These are phyloP conservation scores for Cantharellus cinnabarinus DNA, from an alignment of 768 basidiomycete genomes.

Conservation along the genomic window DNA sequence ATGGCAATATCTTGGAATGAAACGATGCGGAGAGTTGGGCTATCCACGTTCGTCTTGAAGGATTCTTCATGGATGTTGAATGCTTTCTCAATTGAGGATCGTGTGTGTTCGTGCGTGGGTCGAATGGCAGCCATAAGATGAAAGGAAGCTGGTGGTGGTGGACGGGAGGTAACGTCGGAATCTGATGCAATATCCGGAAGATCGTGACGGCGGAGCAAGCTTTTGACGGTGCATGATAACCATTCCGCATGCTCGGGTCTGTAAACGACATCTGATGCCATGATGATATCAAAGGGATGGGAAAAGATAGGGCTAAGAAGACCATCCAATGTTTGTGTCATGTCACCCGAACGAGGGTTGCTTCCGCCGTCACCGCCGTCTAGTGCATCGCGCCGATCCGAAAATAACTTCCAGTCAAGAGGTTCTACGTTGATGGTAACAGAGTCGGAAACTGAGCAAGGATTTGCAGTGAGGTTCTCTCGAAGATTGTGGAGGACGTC, in stretches of 20 bases:
- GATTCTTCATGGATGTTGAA: constrained; percentile 19
- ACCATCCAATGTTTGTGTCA: constrained; percentile 7
- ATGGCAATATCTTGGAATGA: constrained; percentile 9
- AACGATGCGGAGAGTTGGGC: constrained; percentile 7
- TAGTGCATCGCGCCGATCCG: neutral
- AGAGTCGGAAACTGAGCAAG: constrained; percentile 6
- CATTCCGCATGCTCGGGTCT: constrained; percentile 45
- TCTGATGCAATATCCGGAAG: neutral
- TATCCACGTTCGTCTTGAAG: constrained; percentile 1
- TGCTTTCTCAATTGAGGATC: constrained; percentile 34
- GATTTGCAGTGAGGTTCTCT: constrained; percentile 38
- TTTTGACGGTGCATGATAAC: constrained; percentile 42
- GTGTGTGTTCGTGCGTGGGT: constrained; percentile 27
- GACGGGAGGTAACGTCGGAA: neutral
- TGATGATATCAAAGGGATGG: constrained; percentile 39
- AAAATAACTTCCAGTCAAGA: constrained; percentile 41
- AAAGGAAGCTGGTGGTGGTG: constrained; percentile 17
- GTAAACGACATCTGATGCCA: constrained; percentile 69
- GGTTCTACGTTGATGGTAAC: constrained; percentile 21
- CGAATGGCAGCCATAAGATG: constrained; percentile 57
- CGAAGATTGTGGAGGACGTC: constrained; percentile 50
- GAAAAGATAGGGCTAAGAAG: constrained; percentile 20
- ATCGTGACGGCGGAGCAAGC: constrained; percentile 21
- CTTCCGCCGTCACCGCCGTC: neutral
- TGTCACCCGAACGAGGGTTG: neutral